phyloP scores from a whole-genome alignment of 2,329 filamentous ascomycete genomes.

The Daldinia sp. region DNA sequence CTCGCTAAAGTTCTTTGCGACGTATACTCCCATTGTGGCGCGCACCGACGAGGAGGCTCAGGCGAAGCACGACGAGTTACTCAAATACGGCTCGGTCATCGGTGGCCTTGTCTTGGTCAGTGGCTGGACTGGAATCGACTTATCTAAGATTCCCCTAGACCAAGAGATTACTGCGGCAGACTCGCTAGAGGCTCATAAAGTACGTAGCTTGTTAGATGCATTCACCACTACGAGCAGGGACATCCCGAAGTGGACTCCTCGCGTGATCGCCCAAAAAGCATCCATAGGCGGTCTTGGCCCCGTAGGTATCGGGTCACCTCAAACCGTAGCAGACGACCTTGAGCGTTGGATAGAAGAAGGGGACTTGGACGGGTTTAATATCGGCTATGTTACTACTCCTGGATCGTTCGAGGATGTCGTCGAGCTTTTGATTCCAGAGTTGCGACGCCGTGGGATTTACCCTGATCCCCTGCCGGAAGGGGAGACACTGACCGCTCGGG shows the following conservation, averaged over 20 bases:
- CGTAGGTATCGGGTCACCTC: constrained; percentile 39
- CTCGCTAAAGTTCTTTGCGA: constrained; percentile 64
- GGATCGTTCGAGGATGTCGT: constrained; percentile 44
- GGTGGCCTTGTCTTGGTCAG: constrained; percentile 64
- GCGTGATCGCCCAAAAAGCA: constrained; percentile 52
- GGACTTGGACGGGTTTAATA: constrained; percentile 44
- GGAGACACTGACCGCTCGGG: constrained; percentile 59
- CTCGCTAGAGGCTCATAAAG: constrained; percentile 60
- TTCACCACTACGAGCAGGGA: constrained; percentile 58
- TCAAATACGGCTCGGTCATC: constrained; percentile 61
- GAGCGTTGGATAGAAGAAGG: constrained; percentile 42
- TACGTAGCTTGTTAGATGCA: constrained; percentile 58
- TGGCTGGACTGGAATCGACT: constrained; percentile 68
- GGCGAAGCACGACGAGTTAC: constrained; percentile 59
- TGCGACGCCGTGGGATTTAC: constrained; percentile 43
- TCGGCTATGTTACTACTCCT: constrained; percentile 43
- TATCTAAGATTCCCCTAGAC: constrained; percentile 64
- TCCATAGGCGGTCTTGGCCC: constrained; percentile 50
- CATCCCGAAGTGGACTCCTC: constrained; percentile 55
- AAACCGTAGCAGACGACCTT: constrained; percentile 43
- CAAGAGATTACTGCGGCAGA: constrained; percentile 64
- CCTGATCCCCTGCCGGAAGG: constrained; percentile 45
- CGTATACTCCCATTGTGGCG: constrained; percentile 59
- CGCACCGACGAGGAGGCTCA: constrained; percentile 61
- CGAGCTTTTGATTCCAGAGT: constrained; percentile 43